Evolutionary conservation across 139 green algal genomes (phyloP), one percentile per base, ranked within the genome.

Genomic region (Tetratostichococcus sp.): DNA sequence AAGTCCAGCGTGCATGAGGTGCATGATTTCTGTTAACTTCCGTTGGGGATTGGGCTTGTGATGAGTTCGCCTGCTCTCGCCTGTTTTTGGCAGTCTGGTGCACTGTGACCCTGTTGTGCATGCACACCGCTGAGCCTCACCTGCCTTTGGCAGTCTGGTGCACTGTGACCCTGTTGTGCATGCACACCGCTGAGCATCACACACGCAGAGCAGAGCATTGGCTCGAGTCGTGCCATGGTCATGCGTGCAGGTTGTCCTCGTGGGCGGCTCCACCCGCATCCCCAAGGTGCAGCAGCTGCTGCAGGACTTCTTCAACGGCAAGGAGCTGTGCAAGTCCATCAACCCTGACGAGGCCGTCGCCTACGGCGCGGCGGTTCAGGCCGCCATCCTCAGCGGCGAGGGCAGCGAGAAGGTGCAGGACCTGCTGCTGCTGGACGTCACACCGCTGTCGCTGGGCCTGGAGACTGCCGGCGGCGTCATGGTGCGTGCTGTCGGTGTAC

Each of bases 321-420:
- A 98, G 92, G 96, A 99, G 88, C 91, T 99, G 42, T 97, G 92
- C 93, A 98, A 99, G 89, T 90, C 72, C 77, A 99, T 99, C 91
- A 99, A 99, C 92, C 95, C 95, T 30, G 95, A 99, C 77, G 95
- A 99, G 89, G 95, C 95, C 21, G 95, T 99, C 25, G 95, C 95
- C 6, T 99, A 99, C 82, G 95, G 95, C 43, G 95, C 95, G 23
- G 95, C 95, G 23, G 95, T 99, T 16, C 91, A 90, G 86, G 96
- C 95, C 32, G 96, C 96, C 72, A 99, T 99, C 82, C 87, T 99
- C 73, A 94, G 83, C 11, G 95, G 95, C 35, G 90, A 95, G 75
- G 91, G 87, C 65, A 90, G 88, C 73, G 91, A 97, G 83, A 97
- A 98, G 86, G 95, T 99, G 59, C 91, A 98, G 85, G 96, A 98